A percentile compares a stretch with the other conserved stretches of the same genome.
These are phyloP conservation scores for Xylariaceae sp. DNA, from an alignment of 2,329 filamentous ascomycete genomes.

Conservation along the genomic window DNA sequence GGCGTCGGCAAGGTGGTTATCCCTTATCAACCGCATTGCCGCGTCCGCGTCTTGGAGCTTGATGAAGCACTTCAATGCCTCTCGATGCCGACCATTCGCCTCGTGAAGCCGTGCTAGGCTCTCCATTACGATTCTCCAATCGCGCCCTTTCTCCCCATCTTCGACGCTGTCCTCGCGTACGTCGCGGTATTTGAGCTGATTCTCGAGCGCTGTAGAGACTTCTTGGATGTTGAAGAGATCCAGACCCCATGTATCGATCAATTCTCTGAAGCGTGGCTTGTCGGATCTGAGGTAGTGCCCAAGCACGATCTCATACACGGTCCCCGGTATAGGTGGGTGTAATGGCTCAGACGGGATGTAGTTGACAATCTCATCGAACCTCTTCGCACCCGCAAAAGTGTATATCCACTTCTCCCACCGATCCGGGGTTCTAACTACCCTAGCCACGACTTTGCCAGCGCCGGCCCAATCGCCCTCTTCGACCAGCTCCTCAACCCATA, in stretches of 20 bases:
- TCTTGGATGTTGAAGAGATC: constrained; percentile 75
- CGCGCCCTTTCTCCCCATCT: constrained; percentile 61
- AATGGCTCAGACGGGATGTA: constrained; percentile 74
- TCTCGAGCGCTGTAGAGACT: constrained; percentile 71
- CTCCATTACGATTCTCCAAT: constrained; percentile 88
- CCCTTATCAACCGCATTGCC: constrained; percentile 76
- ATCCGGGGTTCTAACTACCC: constrained; percentile 69
- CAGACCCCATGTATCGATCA: constrained; percentile 76
- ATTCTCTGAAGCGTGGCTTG: constrained; percentile 64
- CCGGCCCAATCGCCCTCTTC: constrained; percentile 64
- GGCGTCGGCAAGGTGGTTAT: constrained; percentile 83
- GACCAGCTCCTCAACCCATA: constrained; percentile 86
- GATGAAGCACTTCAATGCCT: constrained; percentile 85
- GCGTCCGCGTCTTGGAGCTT: constrained; percentile 85
- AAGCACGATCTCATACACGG: constrained; percentile 83
- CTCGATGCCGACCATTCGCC: constrained; percentile 69
- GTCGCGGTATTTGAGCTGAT: constrained; percentile 69
- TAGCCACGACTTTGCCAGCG: constrained; percentile 75
- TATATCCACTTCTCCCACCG: constrained; percentile 96
- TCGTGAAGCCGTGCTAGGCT: constrained; percentile 79
- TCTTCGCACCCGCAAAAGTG: constrained; percentile 78
- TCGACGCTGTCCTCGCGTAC: constrained; percentile 70
- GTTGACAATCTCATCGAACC: constrained; percentile 82
- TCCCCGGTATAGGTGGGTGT: constrained; percentile 68
- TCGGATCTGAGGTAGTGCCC: constrained; percentile 81